Conservation (phyloP, 2,329 filamentous ascomycete species). For the Pseudophaeomoniella oleicola region DNA sequence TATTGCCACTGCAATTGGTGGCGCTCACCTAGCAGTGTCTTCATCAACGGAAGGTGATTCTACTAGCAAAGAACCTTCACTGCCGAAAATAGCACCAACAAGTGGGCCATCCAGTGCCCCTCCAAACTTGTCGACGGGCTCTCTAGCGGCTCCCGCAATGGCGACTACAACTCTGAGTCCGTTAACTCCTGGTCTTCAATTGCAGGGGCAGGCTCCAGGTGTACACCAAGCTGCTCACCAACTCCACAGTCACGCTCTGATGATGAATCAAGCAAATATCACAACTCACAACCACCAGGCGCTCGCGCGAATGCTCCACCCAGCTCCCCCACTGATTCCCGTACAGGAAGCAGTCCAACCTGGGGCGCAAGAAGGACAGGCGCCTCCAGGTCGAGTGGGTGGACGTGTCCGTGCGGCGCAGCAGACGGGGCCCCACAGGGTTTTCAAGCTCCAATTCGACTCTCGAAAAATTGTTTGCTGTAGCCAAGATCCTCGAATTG, state of each 20-base stretch:
- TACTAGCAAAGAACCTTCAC: not conserved
- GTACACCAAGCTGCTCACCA: constrained; percentile 2
- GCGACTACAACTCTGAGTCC: not conserved
- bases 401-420: too few species aligned
- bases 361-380: not conserved
- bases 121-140: not conserved
- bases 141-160: not conserved
- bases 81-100: not conserved
- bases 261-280: constrained; percentile 1
- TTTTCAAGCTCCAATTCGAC: constrained; percentile 97
- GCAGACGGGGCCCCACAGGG: constrained; percentile 30
- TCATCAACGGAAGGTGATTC: not conserved
- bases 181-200: not conserved
- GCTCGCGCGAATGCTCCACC: not conserved
- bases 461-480: constrained; percentile 87
- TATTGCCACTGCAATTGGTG: constrained; percentile 1
- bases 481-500: constrained; percentile 78
- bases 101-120: not conserved
- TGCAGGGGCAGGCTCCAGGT: constrained; percentile 1
- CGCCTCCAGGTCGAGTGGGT: not conserved
- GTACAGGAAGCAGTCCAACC: not conserved
- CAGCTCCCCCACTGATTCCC: not conserved
- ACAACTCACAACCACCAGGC: not conserved
- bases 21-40: constrained; percentile 4
- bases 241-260: not conserved